Evolutionary conservation across 148 eudicot genomes (phyloP).

Genomic region (Spergularia bocconei): DNA sequence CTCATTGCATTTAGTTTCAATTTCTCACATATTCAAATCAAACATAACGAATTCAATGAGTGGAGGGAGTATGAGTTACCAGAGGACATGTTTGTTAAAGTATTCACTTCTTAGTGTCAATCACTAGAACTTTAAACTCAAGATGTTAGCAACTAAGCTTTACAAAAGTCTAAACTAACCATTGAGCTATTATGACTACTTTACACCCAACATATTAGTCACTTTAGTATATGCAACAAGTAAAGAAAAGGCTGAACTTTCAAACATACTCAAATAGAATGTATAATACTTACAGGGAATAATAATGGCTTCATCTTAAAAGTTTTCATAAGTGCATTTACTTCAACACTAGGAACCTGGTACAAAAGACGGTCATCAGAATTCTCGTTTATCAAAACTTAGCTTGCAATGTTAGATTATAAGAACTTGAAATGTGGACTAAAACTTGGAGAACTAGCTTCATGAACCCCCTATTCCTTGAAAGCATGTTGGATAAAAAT

Average conservation of each 20-base stretch:
- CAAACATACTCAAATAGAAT: neutral
- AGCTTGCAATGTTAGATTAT: neutral
- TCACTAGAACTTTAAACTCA: neutral
- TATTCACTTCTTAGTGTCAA: neutral
- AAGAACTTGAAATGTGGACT: conserved; percentile 1
- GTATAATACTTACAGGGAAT: conserved; percentile 60
- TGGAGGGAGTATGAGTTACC: too few species aligned
- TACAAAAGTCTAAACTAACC: neutral
- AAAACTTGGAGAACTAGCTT: neutral
- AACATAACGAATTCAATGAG: too few species aligned
- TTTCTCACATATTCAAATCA: too few species aligned
- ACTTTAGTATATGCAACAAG: too few species aligned
- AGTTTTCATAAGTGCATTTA: conserved; percentile 89
- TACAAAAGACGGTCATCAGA: conserved; percentile 17
- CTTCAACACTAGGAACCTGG: conserved; percentile 97
- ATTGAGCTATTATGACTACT: neutral
- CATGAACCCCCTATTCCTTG: neutral
- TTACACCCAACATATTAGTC: neutral
- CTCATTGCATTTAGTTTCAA: too few species aligned
- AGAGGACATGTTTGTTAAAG: neutral
- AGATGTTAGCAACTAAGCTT: neutral
- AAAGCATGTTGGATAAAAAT: neutral
- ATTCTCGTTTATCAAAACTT: neutral
- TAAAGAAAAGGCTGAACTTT: neutral
- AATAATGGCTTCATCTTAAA: conserved; percentile 95